phyloP scores from a whole-genome alignment of 1,284 basidiomycete genomes.

The Hymenochaete sp. region DNA sequence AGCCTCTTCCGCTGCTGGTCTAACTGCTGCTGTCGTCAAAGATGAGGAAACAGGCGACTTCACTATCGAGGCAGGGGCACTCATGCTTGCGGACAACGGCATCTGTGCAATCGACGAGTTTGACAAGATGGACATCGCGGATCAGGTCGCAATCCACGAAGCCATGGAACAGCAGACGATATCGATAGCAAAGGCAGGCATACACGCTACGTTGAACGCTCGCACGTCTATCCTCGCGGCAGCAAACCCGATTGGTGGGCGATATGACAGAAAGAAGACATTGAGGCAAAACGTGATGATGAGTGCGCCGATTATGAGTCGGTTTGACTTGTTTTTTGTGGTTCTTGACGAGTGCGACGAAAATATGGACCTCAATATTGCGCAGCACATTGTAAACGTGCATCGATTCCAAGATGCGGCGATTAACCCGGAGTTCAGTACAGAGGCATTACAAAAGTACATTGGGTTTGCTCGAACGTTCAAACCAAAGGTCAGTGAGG shows the following conservation, averaged over 20 bases:
- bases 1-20: conserved; percentile 96
- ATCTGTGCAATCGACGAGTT: conserved; percentile 99
- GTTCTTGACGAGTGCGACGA: conserved; percentile 98
- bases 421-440: conserved; percentile 93
- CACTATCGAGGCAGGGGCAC: conserved; percentile 96
- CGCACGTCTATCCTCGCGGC: conserved; percentile 97
- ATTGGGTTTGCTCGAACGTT: conserved; percentile 96
- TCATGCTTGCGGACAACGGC: conserved; percentile 99
- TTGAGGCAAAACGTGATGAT: conserved; percentile 95
- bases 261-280: conserved; percentile 94
- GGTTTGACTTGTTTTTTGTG: conserved; percentile 98
- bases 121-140: conserved; percentile 99
- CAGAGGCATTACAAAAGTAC: conserved; percentile 92
- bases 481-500: conserved; percentile 75
- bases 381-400: conserved; percentile 95
- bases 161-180: conserved; percentile 99
- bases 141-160: conserved; percentile 99
- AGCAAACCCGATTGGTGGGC: conserved; percentile 93
- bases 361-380: conserved; percentile 87
- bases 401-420: conserved; percentile 94
- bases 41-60: conserved; percentile 99
- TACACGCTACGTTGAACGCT: conserved; percentile 97
- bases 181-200: conserved; percentile 98
- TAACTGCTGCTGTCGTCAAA: conserved; percentile 96
- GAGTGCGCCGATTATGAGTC: conserved; percentile 98